Percentiles rank a stretch among this genome's conserved stretches.
phyloP scores from a whole-genome alignment of 2,329 filamentous ascomycete genomes.

The Aureobasidium zeae region DNA sequence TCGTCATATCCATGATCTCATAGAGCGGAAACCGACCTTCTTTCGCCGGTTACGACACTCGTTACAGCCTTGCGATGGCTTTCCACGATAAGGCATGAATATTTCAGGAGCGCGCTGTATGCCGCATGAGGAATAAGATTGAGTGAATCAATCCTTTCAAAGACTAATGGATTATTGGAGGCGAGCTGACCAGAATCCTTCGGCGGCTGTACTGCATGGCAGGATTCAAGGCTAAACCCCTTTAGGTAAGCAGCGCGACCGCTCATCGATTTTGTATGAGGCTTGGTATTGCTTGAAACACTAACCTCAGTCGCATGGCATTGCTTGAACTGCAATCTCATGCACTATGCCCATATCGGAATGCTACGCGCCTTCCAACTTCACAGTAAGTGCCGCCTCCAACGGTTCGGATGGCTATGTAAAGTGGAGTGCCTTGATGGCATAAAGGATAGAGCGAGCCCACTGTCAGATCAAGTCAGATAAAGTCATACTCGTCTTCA shows the following conservation, averaged over 20 bases:
- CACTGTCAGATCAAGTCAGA: too few species aligned
- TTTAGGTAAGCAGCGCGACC: not conserved
- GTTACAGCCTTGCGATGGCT: constrained; percentile 1
- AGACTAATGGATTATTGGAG: too few species aligned
- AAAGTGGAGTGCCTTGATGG: too few species aligned
- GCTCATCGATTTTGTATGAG: not conserved
- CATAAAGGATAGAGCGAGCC: too few species aligned
- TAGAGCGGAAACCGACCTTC: not conserved
- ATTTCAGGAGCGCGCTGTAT: not conserved
- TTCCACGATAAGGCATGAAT: constrained; percentile 7
- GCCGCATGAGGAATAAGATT: not conserved
- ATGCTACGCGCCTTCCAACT: not conserved
- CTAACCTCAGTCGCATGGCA: not conserved
- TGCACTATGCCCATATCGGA: not conserved
- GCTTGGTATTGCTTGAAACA: constrained; percentile 5
- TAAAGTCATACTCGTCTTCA: too few species aligned
- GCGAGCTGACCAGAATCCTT: constrained; percentile 2
- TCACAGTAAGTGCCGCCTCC: not conserved
- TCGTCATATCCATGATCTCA: not conserved
- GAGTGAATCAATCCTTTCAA: too few species aligned
- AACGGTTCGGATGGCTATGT: too few species aligned
- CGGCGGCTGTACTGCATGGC: not conserved
- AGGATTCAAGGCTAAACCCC: not conserved
- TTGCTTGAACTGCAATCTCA: not conserved
- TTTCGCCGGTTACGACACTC: constrained; percentile 10